Evolutionary conservation across 2,329 filamentous ascomycete genomes (phyloP).

Genomic region (Fusarium succisae): DNA sequence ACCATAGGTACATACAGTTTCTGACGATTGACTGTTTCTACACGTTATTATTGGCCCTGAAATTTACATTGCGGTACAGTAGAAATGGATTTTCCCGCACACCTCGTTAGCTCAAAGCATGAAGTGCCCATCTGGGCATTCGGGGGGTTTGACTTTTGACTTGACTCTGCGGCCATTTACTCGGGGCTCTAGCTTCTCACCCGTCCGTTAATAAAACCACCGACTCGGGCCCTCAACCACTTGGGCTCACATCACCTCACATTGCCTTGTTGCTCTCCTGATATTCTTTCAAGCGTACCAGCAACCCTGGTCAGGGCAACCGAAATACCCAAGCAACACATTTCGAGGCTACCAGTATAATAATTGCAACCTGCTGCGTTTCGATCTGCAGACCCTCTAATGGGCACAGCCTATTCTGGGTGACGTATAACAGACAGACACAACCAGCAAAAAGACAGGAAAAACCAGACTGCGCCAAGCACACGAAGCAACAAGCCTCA

Average conservation of each 20-base stretch:
- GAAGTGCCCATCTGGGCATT: background rate
- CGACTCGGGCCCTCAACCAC: slow-evolving; percentile 37
- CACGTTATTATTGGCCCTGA: background rate
- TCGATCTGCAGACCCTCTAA: slow-evolving; percentile 34
- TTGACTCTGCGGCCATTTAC: slow-evolving; percentile 16
- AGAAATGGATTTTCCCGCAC: slow-evolving; percentile 11
- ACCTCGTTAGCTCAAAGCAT: slow-evolving; percentile 14
- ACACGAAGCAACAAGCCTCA: slow-evolving; percentile 26
- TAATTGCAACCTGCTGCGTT: slow-evolving; percentile 36
- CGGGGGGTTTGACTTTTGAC: background rate
- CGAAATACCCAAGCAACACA: slow-evolving; percentile 37
- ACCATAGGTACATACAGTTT: slow-evolving; percentile 7
- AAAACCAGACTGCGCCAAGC: slow-evolving; percentile 32
- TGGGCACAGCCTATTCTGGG: slow-evolving; percentile 32
- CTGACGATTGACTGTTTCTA: background rate
- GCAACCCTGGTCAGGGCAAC: slow-evolving; percentile 37
- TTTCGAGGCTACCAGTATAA: slow-evolving; percentile 35
- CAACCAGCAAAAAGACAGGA: slow-evolving; percentile 28
- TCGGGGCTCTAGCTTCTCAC: slow-evolving; percentile 15
- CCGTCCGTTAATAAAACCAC: slow-evolving; percentile 33
- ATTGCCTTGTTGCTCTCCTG: slow-evolving; percentile 42
- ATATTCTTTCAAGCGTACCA: slow-evolving; percentile 32
- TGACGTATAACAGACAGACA: slow-evolving; percentile 40
- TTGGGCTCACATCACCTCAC: slow-evolving; percentile 43
- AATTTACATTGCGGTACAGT: background rate